Percentiles rank a stretch among this genome's conserved stretches.
Evolutionary conservation across 495 filamentous ascomycete genomes (phyloP).

Genomic region (Cercophora samala): DNA sequence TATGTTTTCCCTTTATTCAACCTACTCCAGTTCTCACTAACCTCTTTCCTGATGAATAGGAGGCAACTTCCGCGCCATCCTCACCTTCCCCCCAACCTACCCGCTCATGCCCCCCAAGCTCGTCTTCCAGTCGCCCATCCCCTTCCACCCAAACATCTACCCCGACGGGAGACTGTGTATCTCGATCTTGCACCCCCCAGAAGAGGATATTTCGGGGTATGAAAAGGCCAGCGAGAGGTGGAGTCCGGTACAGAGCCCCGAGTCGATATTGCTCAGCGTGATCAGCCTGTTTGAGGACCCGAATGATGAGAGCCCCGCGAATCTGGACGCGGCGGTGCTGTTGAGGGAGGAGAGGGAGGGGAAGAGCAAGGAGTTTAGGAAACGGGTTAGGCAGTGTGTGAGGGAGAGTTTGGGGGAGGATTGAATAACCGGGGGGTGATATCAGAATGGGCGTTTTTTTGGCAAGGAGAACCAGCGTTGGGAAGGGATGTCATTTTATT

Average conservation of each 20-base stretch:
- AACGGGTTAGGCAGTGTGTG: slow-evolving; percentile 71
- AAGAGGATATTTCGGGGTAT: slow-evolving; percentile 95
- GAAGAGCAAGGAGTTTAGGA: slow-evolving; percentile 65
- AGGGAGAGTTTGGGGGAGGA: slow-evolving; percentile 80
- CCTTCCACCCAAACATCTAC: slow-evolving; percentile 96
- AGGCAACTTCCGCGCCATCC: slow-evolving; percentile 80
- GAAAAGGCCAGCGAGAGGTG: slow-evolving; percentile 89
- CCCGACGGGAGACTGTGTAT: slow-evolving; percentile 88
- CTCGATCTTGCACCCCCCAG: slow-evolving; percentile 92
- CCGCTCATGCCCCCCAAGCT: slow-evolving; percentile 88
- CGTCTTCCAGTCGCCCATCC: slow-evolving; percentile 79
- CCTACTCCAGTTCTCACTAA: background rate
- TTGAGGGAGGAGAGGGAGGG: slow-evolving; percentile 76
- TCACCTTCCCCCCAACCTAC: slow-evolving; percentile 78
- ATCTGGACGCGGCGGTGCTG: slow-evolving; percentile 84
- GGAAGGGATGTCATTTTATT: too few species aligned
- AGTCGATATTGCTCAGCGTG: slow-evolving; percentile 88
- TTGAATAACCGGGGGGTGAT: too few species aligned
- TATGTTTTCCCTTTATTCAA: slow-evolving; percentile 31
- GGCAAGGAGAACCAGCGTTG: too few species aligned
- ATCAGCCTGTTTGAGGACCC: slow-evolving; percentile 91
- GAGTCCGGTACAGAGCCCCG: slow-evolving; percentile 95
- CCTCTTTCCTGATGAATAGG: slow-evolving; percentile 47
- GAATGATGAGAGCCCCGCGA: slow-evolving; percentile 93
- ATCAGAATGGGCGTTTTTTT: too few species aligned